These are phyloP conservation scores for Boletus coccyginus DNA, from an alignment of 768 basidiomycete genomes.

Conservation along the genomic window DNA sequence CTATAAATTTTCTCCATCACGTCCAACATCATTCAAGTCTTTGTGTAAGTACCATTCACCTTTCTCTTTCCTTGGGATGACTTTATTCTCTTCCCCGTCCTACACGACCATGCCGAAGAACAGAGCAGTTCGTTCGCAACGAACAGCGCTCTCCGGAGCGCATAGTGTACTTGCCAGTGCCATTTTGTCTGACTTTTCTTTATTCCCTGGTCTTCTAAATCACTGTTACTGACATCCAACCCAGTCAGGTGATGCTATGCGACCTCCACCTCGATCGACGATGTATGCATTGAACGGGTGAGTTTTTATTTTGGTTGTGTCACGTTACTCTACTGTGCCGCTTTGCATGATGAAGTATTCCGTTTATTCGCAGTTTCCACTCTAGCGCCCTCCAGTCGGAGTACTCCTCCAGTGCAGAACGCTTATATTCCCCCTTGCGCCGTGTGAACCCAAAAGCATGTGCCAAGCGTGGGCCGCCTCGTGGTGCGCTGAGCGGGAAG, in stretches of 20 bases:
- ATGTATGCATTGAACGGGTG: slow-evolving; percentile 13
- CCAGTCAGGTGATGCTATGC: background rate
- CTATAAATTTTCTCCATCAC: slow-evolving; percentile 28
- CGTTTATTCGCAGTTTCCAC: slow-evolving; percentile 89
- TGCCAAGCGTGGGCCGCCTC: slow-evolving; percentile 63
- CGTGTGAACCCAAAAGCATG: slow-evolving; percentile 69
- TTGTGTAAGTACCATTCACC: slow-evolving; percentile 12
- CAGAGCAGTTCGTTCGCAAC: slow-evolving; percentile 80
- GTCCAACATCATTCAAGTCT: background rate
- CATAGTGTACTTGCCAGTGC: slow-evolving; percentile 87
- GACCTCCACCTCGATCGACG: background rate
- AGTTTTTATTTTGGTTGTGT: slow-evolving; percentile 15
- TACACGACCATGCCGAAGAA: slow-evolving; percentile 87
- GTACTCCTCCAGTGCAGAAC: slow-evolving; percentile 74
- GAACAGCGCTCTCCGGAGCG: slow-evolving; percentile 57
- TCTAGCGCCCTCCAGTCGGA: slow-evolving; percentile 62
- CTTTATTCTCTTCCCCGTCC: slow-evolving; percentile 88
- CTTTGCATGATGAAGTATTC: slow-evolving; percentile 53
- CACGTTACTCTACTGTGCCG: slow-evolving; percentile 17
- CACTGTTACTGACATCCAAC: slow-evolving; percentile 14
- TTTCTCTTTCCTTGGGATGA: slow-evolving; percentile 45
- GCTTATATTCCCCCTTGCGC: slow-evolving; percentile 66
- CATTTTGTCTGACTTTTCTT: slow-evolving; percentile 67
- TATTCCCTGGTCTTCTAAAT: background rate
- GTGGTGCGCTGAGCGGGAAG: slow-evolving; percentile 69